Percentiles rank a stretch among this genome's conserved stretches.
Conservation (phyloP, 768 basidiomycete species). For the Termitomyces sp. region DNA sequence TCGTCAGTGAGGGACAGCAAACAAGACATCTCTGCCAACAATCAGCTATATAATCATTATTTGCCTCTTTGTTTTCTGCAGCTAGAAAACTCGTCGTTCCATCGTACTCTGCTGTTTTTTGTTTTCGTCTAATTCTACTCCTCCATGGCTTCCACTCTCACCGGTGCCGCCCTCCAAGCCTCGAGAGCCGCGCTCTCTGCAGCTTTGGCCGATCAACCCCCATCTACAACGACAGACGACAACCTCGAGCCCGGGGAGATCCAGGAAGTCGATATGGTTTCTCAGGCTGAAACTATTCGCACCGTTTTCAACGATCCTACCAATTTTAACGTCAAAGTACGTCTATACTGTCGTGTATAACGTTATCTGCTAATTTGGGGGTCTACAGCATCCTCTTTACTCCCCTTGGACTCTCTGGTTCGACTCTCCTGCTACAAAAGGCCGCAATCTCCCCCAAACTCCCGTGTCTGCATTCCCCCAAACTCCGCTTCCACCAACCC, state of each 20-base stretch:
- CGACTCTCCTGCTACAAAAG: constrained; percentile 90
- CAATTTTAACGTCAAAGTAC: constrained; percentile 95
- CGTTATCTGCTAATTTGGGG: neutral
- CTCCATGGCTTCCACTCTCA: constrained; percentile 47
- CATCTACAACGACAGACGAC: constrained; percentile 30
- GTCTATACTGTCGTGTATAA: constrained; percentile 8
- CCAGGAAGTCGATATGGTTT: constrained; percentile 83
- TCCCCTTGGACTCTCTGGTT: constrained; percentile 99
- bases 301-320: constrained; percentile 93
- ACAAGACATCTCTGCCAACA: constrained; percentile 6
- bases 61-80: neutral
- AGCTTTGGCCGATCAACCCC: constrained; percentile 56
- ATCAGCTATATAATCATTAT: constrained; percentile 11
- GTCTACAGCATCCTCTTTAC: constrained; percentile 81
- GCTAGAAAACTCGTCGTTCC: neutral
- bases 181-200: constrained; percentile 76
- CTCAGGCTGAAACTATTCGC: constrained; percentile 77
- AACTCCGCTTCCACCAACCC: constrained; percentile 72
- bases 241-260: constrained; percentile 77
- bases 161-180: constrained; percentile 69
- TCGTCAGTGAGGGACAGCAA: constrained; percentile 6
- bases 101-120: neutral
- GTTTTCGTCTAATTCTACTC: neutral
- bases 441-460: constrained; percentile 83
- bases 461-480: constrained; percentile 75